Conservation (phyloP, 495 filamentous ascomycete genomes). For the Emericellopsis terricola region DNA sequence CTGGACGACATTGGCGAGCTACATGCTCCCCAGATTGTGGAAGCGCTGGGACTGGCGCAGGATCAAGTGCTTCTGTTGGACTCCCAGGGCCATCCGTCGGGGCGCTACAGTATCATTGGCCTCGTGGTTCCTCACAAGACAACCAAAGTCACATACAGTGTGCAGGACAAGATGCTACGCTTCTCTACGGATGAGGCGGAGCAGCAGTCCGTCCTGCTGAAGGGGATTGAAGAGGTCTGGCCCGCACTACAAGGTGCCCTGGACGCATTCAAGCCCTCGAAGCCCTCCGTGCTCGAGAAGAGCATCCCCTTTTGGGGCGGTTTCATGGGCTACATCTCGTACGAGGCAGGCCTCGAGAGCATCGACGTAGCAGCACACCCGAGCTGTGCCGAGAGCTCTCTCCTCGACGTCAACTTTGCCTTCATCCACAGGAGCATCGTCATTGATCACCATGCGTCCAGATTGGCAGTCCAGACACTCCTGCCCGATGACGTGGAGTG, state of each 20-base stretch:
- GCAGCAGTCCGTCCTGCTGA: not conserved
- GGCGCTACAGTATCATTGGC: not conserved
- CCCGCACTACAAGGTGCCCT: not conserved
- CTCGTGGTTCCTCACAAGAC: not conserved
- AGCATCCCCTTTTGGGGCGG: constrained; percentile 66
- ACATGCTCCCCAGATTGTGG: too few species aligned
- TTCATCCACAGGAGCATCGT: constrained; percentile 71
- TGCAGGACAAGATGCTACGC: not conserved
- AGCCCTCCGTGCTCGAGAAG: not conserved
- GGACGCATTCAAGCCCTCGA: not conserved
- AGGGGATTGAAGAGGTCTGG: not conserved
- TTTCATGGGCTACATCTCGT: constrained; percentile 77
- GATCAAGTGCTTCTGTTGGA: not conserved
- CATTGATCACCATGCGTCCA: constrained; percentile 47
- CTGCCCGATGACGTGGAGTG: constrained; percentile 13
- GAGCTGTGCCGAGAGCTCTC: not conserved
- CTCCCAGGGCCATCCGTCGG: not conserved
- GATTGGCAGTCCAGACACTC: constrained; percentile 48
- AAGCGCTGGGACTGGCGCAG: not conserved
- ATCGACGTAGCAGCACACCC: constrained; percentile 25
- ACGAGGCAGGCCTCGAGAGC: constrained; percentile 60
- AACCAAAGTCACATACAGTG: not conserved
- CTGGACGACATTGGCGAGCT: too few species aligned
- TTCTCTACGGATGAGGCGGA: not conserved
- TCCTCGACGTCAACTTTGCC: constrained; percentile 54